Percentiles rank a stretch among this genome's conserved stretches.
These are phyloP conservation scores for Beauveria australis DNA, from an alignment of 2,329 filamentous ascomycete genomes.

Conservation along the genomic window DNA sequence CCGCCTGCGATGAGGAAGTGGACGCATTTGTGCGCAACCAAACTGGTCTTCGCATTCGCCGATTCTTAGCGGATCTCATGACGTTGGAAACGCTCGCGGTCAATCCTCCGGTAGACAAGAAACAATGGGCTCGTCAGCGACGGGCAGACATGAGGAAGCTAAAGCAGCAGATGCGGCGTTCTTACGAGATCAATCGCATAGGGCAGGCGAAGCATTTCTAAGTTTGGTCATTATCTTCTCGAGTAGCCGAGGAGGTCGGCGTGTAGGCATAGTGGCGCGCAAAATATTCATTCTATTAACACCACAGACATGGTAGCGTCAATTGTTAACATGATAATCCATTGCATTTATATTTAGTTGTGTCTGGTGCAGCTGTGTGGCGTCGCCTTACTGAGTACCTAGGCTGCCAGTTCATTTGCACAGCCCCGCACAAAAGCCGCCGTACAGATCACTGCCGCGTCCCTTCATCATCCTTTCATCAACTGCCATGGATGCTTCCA, in stretches of 20 bases:
- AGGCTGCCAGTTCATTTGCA: no score
- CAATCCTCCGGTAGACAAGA: slow-evolving; percentile 18
- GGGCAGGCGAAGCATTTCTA: background rate
- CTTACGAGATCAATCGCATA: slow-evolving; percentile 19
- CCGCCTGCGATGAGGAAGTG: slow-evolving; percentile 46
- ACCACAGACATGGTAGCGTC: slow-evolving; percentile 6
- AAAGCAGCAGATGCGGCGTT: slow-evolving; percentile 28
- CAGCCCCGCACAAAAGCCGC: slow-evolving; percentile 3
- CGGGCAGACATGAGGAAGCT: slow-evolving; percentile 26
- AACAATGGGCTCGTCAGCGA: slow-evolving; percentile 21
- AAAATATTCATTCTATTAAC: slow-evolving; percentile 6
- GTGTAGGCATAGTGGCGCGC: background rate
- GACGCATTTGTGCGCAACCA: slow-evolving; percentile 43
- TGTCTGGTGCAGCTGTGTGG: background rate
- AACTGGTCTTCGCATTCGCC: slow-evolving; percentile 45
- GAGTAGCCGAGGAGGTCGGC: background rate
- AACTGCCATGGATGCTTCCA: slow-evolving; percentile 1
- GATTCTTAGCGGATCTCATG: slow-evolving; percentile 46
- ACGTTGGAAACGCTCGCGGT: slow-evolving; percentile 39
- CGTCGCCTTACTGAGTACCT: background rate
- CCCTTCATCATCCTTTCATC: background rate
- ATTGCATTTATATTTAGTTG: background rate
- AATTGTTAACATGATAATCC: background rate
- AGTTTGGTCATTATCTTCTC: background rate
- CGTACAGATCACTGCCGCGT: background rate